phyloP scores from a whole-genome alignment of 176 grass and related monocot genomes.

The Guadua angustifolia region DNA sequence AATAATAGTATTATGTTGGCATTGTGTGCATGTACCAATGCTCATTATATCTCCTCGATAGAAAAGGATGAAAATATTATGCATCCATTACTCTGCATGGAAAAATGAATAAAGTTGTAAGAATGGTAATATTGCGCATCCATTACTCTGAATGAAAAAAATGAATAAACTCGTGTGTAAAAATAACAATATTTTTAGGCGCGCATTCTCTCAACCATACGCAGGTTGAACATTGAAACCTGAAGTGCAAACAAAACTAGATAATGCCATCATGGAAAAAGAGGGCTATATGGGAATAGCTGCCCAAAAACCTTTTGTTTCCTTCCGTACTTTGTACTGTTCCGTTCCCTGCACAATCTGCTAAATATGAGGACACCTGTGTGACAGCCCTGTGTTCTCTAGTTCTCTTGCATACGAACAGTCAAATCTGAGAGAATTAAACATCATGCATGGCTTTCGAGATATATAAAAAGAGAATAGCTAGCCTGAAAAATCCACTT shows the following conservation, averaged over 20 bases:
- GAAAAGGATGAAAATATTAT: neutral
- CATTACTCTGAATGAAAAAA: neutral
- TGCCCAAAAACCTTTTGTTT: neutral
- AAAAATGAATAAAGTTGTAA: neutral
- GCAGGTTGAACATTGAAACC: neutral
- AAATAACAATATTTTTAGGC: neutral
- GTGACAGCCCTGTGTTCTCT: neutral
- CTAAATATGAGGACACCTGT: neutral
- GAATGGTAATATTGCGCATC: neutral
- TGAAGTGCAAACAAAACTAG: neutral
- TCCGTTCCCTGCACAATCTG: neutral
- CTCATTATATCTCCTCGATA: neutral
- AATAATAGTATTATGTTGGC: too few species aligned
- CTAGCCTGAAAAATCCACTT: neutral
- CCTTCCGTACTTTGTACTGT: neutral
- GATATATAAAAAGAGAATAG: neutral
- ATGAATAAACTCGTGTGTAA: neutral
- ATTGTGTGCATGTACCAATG: neutral
- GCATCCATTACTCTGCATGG: neutral
- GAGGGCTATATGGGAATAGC: neutral
- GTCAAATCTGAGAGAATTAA: neutral
- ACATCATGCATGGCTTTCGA: neutral
- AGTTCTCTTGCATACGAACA: neutral
- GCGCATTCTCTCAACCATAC: neutral
- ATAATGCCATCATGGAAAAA: neutral